A percentile compares a stretch with the other conserved stretches of the same genome.
Conservation (phyloP, 192 early-diverging fungal genomes). For the Umbelopsis isabellina region DNA sequence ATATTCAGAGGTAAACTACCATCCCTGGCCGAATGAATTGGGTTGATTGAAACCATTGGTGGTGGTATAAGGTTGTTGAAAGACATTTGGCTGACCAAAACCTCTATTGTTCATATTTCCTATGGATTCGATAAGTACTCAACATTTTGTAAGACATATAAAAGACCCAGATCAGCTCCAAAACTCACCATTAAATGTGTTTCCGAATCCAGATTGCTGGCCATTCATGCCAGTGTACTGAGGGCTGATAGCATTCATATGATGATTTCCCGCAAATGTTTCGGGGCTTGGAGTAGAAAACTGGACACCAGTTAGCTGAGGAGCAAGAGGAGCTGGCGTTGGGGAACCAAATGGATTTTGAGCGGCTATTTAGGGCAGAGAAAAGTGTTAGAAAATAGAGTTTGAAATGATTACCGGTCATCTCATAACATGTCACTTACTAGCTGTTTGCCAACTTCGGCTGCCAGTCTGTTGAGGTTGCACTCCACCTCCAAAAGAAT, state of each 20-base stretch:
- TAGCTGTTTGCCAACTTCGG: conserved; percentile 45
- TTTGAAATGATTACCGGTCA: background rate
- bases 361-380: conserved; percentile 10
- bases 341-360: conserved; percentile 43
- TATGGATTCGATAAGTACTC: background rate
- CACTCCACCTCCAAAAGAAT: conserved; percentile 20
- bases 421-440: conserved; percentile 26
- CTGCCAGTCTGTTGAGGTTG: conserved; percentile 48
- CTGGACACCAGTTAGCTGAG: conserved; percentile 36
- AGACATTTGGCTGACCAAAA: background rate
- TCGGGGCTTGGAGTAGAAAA: conserved; percentile 34
- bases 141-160: background rate
- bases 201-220: conserved; percentile 6
- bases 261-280: conserved; percentile 19
- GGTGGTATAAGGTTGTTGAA: background rate
- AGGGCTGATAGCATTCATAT: background rate
- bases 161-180: background rate
- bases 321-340: conserved; percentile 15
- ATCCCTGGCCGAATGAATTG: conserved; percentile 5
- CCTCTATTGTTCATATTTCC: background rate
- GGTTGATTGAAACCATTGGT: background rate
- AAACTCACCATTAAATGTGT: conserved; percentile 8
- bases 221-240: conserved; percentile 10
- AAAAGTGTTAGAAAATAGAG: background rate
- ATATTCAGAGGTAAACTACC: background rate